A percentile compares a stretch with the other conserved stretches of the same genome.
phyloP scores from a whole-genome alignment of 2,329 filamentous ascomycete species.

The Sarocladiaceae sp. region DNA sequence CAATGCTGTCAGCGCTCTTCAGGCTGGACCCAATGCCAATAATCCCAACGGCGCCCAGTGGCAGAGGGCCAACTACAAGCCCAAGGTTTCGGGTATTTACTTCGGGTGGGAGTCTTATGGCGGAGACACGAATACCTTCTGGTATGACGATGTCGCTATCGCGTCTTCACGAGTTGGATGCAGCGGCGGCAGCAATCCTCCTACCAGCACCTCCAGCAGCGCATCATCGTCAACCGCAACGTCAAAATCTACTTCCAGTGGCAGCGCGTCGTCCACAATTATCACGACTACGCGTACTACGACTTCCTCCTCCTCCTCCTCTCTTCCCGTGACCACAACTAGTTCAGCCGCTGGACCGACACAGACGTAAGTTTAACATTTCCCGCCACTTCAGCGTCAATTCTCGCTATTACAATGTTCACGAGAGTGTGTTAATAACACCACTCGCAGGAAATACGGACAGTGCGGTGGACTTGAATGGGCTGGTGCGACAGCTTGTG shows the following conservation, averaged over 20 bases:
- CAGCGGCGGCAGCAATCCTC: neutral
- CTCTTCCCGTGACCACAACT: neutral
- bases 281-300: neutral
- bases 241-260: neutral
- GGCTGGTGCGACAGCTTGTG: slow-evolving; percentile 9
- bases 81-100: slow-evolving; percentile 49
- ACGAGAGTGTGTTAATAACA: no score
- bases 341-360: slow-evolving; percentile 2
- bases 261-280: neutral
- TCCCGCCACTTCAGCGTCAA: neutral
- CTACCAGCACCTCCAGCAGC: neutral
- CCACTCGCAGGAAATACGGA: slow-evolving; percentile 4
- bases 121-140: slow-evolving; percentile 54
- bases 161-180: slow-evolving; percentile 18
- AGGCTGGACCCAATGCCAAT: slow-evolving; percentile 34
- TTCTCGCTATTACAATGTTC: neutral
- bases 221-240: neutral
- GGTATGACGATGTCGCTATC: slow-evolving; percentile 55
- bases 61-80: slow-evolving; percentile 41
- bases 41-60: slow-evolving; percentile 49
- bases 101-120: slow-evolving; percentile 61
- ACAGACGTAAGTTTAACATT: slow-evolving; percentile 6
- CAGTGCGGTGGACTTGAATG: slow-evolving; percentile 12
- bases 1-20: slow-evolving; percentile 44
- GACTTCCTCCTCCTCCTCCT: neutral